These are phyloP conservation scores for Nasturtium officinale DNA, from an alignment of 345 rosid genomes.

Conservation along the genomic window DNA sequence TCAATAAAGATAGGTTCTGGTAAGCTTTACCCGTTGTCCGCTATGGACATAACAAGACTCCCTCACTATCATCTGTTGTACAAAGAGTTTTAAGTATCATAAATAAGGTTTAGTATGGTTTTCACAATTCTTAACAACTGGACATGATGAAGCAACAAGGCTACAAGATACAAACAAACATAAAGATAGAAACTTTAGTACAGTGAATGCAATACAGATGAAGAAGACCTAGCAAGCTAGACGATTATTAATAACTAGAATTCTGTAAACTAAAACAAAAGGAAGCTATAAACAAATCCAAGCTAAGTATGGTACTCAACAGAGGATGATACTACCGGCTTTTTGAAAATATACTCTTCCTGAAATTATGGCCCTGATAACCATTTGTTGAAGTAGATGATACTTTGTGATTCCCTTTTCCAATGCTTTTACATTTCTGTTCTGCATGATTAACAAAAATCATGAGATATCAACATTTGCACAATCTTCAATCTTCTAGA, in stretches of 20 bases:
- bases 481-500: neutral
- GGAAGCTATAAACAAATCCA: neutral
- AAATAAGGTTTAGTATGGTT: slow-evolving; percentile 5
- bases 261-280: slow-evolving; percentile 2
- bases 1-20: slow-evolving; percentile 95
- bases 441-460: slow-evolving; percentile 6
- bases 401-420: neutral
- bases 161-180: slow-evolving; percentile 19
- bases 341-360: neutral
- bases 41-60: slow-evolving; percentile 22
- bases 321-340: slow-evolving; percentile 10
- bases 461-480: neutral
- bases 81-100: slow-evolving; percentile 28
- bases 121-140: slow-evolving; percentile 24
- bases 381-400: neutral
- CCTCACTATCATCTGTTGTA: slow-evolving; percentile 19
- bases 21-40: slow-evolving; percentile 40
- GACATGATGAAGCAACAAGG: slow-evolving; percentile 4
- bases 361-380: neutral
- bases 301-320: slow-evolving; percentile 7
- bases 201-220: neutral
- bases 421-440: neutral
- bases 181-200: neutral
- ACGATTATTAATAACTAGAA: slow-evolving; percentile 3
- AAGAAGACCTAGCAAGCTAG: neutral